These are phyloP conservation scores for Botrytis squamosa DNA, from an alignment of 2,329 filamentous ascomycete genomes.

Conservation along the genomic window DNA sequence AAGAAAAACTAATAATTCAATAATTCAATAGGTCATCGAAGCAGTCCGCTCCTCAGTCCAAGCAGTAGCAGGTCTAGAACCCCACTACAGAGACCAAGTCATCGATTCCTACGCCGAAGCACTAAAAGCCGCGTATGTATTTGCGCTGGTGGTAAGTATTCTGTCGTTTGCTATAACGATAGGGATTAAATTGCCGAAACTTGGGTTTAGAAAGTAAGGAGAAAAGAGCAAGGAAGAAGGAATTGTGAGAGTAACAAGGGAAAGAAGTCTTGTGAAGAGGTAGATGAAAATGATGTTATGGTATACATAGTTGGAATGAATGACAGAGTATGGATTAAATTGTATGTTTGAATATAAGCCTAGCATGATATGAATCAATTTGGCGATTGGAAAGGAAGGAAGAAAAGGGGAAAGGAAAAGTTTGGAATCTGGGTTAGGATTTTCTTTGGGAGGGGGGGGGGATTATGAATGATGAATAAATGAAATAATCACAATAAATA, in stretches of 20 bases:
- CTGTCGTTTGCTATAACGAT: slow-evolving; percentile 49
- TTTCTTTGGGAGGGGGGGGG: not conserved
- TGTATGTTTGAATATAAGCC: not conserved
- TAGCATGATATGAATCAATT: too few species aligned
- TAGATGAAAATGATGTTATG: not conserved
- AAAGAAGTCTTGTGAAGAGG: not conserved
- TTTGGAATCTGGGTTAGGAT: not conserved
- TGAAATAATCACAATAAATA: not conserved
- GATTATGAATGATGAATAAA: not conserved
- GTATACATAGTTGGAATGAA: too few species aligned
- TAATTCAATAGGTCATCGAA: slow-evolving; percentile 45
- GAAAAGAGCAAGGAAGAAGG: slow-evolving; percentile 24
- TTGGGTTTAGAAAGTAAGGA: slow-evolving; percentile 46
- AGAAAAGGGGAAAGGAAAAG: not conserved
- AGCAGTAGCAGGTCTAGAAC: slow-evolving; percentile 47
- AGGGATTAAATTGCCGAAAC: slow-evolving; percentile 53
- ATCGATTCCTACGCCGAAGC: slow-evolving; percentile 54
- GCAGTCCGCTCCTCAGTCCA: slow-evolving; percentile 55
- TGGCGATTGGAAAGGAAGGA: not conserved
- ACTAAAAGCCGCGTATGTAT: slow-evolving; percentile 46
- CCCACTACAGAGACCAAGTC: slow-evolving; percentile 53
- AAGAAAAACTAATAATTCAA: not conserved
- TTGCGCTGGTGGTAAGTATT: slow-evolving; percentile 48
- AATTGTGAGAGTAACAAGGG: slow-evolving; percentile 26
- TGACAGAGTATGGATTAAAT: not conserved